Evolutionary conservation across 495 filamentous ascomycete species (phyloP).

Genomic region (Cryomyces minteri): DNA sequence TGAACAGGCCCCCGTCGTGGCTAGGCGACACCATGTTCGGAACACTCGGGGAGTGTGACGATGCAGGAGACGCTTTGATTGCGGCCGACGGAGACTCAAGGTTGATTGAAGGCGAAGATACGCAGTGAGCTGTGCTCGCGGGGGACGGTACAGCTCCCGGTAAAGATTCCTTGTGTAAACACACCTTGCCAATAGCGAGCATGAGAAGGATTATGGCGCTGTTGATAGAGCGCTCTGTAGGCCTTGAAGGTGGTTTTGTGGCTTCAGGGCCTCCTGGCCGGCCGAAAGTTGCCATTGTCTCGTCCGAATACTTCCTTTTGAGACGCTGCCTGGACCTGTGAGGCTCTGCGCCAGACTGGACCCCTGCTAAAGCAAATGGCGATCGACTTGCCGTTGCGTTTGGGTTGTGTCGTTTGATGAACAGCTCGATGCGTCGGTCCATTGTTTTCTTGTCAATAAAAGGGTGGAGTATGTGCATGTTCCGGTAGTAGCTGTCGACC

Average conservation of each 20-base stretch:
- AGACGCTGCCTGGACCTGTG: conserved; percentile 1
- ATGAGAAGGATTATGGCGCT: conserved; percentile 69
- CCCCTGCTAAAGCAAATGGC: conserved; percentile 1
- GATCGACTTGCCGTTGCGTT: conserved; percentile 5
- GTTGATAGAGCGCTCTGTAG: conserved; percentile 36
- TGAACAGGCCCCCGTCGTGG: not conserved
- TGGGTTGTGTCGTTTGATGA: conserved; percentile 19
- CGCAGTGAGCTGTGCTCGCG: not conserved
- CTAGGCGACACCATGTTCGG: conserved; percentile 6
- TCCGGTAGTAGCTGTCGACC: conserved; percentile 49
- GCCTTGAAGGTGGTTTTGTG: conserved; percentile 3
- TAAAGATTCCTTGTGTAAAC: conserved; percentile 38
- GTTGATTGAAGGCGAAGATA: not conserved
- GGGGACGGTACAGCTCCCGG: conserved; percentile 32
- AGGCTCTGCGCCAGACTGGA: conserved; percentile 12
- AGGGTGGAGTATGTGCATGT: conserved; percentile 82
- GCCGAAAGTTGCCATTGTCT: not conserved
- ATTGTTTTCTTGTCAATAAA: conserved; percentile 46
- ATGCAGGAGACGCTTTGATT: conserved; percentile 11
- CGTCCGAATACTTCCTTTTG: conserved; percentile 39
- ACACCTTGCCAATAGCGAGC: conserved; percentile 74
- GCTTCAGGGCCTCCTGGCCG: not conserved
- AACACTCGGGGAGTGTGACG: conserved; percentile 8
- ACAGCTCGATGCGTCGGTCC: conserved; percentile 29
- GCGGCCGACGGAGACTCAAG: conserved; percentile 10